A percentile compares a stretch with the other conserved stretches of the same genome.
These are phyloP conservation scores for Coemansia sp. DNA, from an alignment of 192 early-diverging fungal genomes.

Conservation along the genomic window DNA sequence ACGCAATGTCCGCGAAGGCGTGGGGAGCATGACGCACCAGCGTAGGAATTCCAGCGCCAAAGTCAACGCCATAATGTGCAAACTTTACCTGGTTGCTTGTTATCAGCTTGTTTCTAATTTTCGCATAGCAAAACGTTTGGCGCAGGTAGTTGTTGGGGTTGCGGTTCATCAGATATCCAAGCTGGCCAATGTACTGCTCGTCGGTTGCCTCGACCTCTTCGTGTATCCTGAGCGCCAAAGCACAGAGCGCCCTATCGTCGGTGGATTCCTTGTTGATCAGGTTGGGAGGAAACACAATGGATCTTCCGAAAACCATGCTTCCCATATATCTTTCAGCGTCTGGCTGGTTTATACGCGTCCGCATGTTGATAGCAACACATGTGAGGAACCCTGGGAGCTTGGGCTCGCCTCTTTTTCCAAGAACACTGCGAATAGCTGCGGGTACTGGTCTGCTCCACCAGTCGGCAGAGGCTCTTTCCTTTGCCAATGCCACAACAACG, in stretches of 20 bases:
- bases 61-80: slow-evolving; percentile 2
- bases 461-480: not conserved
- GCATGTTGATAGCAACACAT: not conserved
- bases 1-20: not conserved
- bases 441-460: slow-evolving; percentile 1
- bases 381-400: not conserved
- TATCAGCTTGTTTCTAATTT: not conserved
- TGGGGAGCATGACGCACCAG: not conserved
- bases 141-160: not conserved
- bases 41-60: not conserved
- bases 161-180: not conserved
- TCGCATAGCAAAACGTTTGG: not conserved
- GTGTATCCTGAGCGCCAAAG: not conserved
- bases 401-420: not conserved
- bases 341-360: not conserved
- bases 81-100: not conserved
- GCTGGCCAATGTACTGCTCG: not conserved
- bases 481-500: not conserved
- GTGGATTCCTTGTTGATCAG: not conserved
- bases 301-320: not conserved
- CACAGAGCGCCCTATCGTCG: not conserved
- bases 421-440: not conserved
- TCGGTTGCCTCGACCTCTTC: not conserved
- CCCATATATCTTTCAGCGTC: not conserved
- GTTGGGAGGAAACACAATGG: not conserved